Evolutionary conservation across 176 grass and related monocot genomes (phyloP), one percentile per base, ranked within the genome.

Genomic region (Oropetium thomaeum): DNA sequence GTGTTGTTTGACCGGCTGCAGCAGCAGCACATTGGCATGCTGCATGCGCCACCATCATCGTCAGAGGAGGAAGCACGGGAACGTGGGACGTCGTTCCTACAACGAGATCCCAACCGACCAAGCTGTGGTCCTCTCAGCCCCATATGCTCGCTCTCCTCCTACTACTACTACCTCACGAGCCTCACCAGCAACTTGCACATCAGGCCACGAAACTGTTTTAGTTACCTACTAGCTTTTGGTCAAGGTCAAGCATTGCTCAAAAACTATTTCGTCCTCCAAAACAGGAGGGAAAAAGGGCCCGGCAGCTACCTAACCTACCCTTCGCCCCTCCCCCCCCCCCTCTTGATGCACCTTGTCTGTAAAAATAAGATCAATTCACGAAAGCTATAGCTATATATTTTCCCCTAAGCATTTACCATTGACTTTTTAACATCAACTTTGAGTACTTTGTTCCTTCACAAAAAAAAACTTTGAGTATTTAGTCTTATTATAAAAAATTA

Each of bases 101-200:
- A 35, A 43, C 62, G 60, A 79, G 75, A 81, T 82, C 80, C 69
- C 31, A 53, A 88, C 86, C 80, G 86, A 83, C 86, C 80, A 87
- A 31, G 28, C 29, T 41, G 69, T 74, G 85, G 85, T 67, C 53
- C n/a, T n/a, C n/a, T n/a, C 53, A 57, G 53, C 53, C 23, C 53
- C 53, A 57, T 57, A 57, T 57, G 53, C 52, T 42, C 10, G 13
- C 14, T 26, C 39, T n/a, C 48, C 9, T n/a, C 48, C 51, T 1
- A 3, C n/a, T 1, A n/a, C n/a, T n/a, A n/a, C n/a, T n/a, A n/a
- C 10, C 53, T 57, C 53, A 57, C 27, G 10, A 57, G 23, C 22
- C 53, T 57, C 10, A 23, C 20, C 9, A 57, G 23, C 22, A 57
- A 57, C 53, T 57, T 57, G 53, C 23, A 57, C 52, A n/a, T n/a